phyloP scores from a whole-genome alignment of 2,329 filamentous ascomycete genomes.

The Apiospora pterosperma region DNA sequence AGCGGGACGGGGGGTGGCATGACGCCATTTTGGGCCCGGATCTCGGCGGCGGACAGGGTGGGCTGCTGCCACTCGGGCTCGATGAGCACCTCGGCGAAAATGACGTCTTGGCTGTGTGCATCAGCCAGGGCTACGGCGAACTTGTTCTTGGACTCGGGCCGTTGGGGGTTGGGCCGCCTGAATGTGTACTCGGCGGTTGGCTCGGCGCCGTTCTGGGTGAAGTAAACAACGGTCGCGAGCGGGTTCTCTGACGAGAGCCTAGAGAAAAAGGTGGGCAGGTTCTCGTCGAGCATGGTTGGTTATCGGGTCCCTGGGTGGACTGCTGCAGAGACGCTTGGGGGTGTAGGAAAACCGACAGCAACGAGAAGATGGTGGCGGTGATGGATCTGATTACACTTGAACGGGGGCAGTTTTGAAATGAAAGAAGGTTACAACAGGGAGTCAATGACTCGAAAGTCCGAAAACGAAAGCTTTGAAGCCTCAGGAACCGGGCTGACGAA shows the following conservation, averaged over 20 bases:
- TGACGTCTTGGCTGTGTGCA: conserved; percentile 71
- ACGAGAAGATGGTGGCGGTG: too few relatives aligned
- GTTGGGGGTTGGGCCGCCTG: conserved; percentile 69
- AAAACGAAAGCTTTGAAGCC: background rate
- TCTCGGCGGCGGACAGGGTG: conserved; percentile 74
- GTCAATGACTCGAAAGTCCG: background rate
- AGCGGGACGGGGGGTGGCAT: conserved; percentile 66
- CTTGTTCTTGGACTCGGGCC: conserved; percentile 69
- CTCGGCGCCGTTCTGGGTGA: conserved; percentile 73
- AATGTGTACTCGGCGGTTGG: conserved; percentile 78
- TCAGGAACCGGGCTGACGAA: background rate
- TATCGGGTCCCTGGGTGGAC: background rate
- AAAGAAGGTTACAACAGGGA: conserved; percentile 1
- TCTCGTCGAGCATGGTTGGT: conserved; percentile 79
- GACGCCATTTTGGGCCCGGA: conserved; percentile 66
- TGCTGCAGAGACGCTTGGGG: background rate
- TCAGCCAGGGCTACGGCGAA: conserved; percentile 87
- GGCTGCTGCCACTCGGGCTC: conserved; percentile 84
- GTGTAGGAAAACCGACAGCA: too few relatives aligned
- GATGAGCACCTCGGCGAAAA: conserved; percentile 84
- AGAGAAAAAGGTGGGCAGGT: conserved; percentile 71
- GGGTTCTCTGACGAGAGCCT: conserved; percentile 50
- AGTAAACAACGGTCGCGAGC: conserved; percentile 55
- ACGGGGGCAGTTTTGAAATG: background rate
- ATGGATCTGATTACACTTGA: background rate